Conservation (phyloP, 2,329 filamentous ascomycete genomes). For the Coniochaeta sp. region DNA sequence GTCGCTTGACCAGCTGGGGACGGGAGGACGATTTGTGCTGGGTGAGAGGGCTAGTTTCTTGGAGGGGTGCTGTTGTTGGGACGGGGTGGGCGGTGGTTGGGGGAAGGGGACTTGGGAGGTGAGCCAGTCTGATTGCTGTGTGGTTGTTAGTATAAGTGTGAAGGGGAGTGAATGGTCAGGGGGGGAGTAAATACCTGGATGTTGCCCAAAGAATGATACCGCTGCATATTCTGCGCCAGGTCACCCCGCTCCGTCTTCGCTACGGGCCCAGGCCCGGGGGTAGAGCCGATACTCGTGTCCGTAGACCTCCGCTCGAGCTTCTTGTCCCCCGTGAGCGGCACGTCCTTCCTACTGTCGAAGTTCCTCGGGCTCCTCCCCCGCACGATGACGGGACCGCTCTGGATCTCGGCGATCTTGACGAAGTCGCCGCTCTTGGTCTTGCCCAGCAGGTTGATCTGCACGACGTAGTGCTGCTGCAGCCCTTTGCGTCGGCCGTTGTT, state of each 20-base stretch:
- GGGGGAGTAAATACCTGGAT: conserved; percentile 22
- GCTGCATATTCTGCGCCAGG: conserved; percentile 19
- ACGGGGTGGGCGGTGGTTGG: conserved; percentile 5
- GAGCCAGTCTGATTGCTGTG: conserved; percentile 40
- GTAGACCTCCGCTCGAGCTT: conserved; percentile 36
- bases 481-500: conserved; percentile 95
- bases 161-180: not conserved
- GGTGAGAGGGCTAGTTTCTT: conserved; percentile 49
- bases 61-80: conserved; percentile 36
- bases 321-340: conserved; percentile 59
- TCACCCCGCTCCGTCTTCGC: conserved; percentile 8
- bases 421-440: conserved; percentile 63
- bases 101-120: conserved; percentile 26
- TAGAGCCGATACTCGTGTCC: conserved; percentile 6
- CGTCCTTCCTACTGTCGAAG: conserved; percentile 84
- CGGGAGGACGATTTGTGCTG: conserved; percentile 41
- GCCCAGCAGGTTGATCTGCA: conserved; percentile 76
- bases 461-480: conserved; percentile 88
- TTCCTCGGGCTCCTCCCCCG: conserved; percentile 88
- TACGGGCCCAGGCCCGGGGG: not conserved
- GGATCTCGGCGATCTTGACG: conserved; percentile 72
- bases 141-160: conserved; percentile 12
- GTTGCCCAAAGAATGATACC: conserved; percentile 25
- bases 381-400: conserved; percentile 91
- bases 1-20: conserved; percentile 39